These are phyloP conservation scores for Nicotiana paniculata DNA, from an alignment of 257 asterid genomes.

Conservation along the genomic window DNA sequence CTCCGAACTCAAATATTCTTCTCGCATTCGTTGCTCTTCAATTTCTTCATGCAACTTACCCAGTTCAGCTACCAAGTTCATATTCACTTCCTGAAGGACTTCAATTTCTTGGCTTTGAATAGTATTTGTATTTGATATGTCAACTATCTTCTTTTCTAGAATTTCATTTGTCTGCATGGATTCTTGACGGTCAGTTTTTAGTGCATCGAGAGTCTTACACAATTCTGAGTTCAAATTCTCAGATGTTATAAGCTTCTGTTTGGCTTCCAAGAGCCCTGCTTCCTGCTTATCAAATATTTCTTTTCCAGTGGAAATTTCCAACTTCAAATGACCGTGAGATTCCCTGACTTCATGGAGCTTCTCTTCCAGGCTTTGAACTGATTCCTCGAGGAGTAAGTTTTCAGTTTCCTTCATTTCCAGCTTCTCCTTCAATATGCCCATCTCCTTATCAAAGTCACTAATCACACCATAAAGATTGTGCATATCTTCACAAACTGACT, in stretches of 20 bases:
- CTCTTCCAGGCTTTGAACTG: slow-evolving; percentile 49
- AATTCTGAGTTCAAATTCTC: slow-evolving; percentile 45
- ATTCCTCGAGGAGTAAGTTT: slow-evolving; percentile 44
- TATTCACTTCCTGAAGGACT: slow-evolving; percentile 43
- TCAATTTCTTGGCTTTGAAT: slow-evolving; percentile 48
- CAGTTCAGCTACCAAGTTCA: slow-evolving; percentile 46
- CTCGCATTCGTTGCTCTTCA: slow-evolving; percentile 48
- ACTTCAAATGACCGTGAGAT: slow-evolving; percentile 34
- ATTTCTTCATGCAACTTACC: slow-evolving; percentile 45
- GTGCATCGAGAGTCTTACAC: slow-evolving; percentile 35
- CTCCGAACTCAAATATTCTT: slow-evolving; percentile 48
- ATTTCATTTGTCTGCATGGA: slow-evolving; percentile 33
- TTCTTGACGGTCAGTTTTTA: slow-evolving; percentile 39
- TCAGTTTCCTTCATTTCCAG: slow-evolving; percentile 56
- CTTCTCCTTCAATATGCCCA: slow-evolving; percentile 33
- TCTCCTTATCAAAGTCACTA: slow-evolving; percentile 42
- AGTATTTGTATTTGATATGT: slow-evolving; percentile 42
- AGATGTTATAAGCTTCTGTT: slow-evolving; percentile 48
- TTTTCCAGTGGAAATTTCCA: slow-evolving; percentile 30
- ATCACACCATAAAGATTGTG: slow-evolving; percentile 37
- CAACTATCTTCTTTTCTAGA: slow-evolving; percentile 40
- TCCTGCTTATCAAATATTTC: slow-evolving; percentile 37
- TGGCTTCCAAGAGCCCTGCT: slow-evolving; percentile 46
- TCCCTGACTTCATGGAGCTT: slow-evolving; percentile 45
- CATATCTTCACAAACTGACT: slow-evolving; percentile 43